Conservation (phyloP, 2,329 filamentous ascomycete genomes). For the Diaporthe eres region DNA sequence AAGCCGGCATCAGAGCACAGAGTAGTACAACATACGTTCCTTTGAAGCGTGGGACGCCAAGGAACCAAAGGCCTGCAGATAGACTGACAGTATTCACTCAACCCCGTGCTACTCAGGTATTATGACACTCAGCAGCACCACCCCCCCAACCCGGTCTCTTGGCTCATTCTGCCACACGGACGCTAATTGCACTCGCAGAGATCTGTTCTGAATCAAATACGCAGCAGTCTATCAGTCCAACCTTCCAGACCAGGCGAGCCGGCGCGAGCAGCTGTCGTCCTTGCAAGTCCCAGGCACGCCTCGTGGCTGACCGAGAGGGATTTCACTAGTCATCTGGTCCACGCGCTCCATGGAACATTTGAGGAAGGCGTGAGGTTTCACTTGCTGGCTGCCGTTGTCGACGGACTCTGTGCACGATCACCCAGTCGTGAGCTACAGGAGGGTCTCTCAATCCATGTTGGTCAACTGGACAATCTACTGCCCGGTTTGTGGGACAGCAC, state of each 20-base stretch:
- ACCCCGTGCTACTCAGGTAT: constrained; percentile 19
- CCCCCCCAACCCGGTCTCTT: not conserved
- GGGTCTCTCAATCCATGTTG: constrained; percentile 68
- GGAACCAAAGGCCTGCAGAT: not conserved
- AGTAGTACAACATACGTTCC: not conserved
- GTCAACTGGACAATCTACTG: constrained; percentile 56
- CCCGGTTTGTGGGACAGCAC: constrained; percentile 59
- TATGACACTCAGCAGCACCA: not conserved
- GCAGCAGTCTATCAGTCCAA: not conserved
- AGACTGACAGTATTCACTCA: constrained; percentile 26
- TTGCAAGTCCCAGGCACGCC: constrained; percentile 65
- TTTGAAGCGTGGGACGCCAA: not conserved
- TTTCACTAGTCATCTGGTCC: constrained; percentile 51
- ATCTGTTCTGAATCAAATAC: constrained; percentile 20
- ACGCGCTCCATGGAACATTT: not conserved
- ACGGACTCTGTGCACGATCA: constrained; percentile 61
- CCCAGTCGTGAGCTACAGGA: constrained; percentile 50
- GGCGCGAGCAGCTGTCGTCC: constrained; percentile 60
- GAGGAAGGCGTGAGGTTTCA: constrained; percentile 49
- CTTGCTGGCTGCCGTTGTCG: constrained; percentile 69
- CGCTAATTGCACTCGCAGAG: constrained; percentile 12
- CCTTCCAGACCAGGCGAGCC: not conserved
- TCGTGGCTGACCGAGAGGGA: constrained; percentile 60
- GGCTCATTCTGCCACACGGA: not conserved
- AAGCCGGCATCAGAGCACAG: constrained; percentile 2